Base-by-base conservation (phyloP, 331 rosid species). In the Ulmus americana region DNA sequence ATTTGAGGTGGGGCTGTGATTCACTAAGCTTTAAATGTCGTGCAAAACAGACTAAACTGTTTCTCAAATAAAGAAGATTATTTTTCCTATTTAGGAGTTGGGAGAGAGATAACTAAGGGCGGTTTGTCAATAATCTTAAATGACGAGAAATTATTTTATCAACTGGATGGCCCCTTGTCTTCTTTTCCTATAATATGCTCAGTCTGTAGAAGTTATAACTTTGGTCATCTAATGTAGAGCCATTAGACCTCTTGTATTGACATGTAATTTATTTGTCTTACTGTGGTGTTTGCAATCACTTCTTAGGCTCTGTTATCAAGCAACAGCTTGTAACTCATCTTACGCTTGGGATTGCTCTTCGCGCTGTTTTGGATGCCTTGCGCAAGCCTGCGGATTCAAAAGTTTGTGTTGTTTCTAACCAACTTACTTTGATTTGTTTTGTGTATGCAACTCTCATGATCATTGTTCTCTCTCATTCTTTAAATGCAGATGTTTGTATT, bases 331-430 rank as follows among this genome's bases (percentile, higher is more conserved):
- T 94, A 51, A 87, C 95, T 72, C 99, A 94, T 81, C 84, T 94
- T 42, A 72, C 96, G 4, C 85, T 94, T 18, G 99, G 99, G 80
- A 90, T 90, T 51, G 99, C 99, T 59, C 91, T 94, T 61, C 97
- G 99, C 14, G 79, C 73, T 69, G 99, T 94, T 74, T 84, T 94
- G 73, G 99, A 94, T 82, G 95, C 99, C 56, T 76, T 94, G 75
- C 97, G 99, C 73, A 94, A 90, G 72, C 99, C 99, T 77, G 91
- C 96, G 0, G 99, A 94, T 79, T 94, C 99, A 40, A 90, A 90
- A 83, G 99, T 92, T 64, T 39, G 95, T 84, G 59, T 61, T 15
- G 7, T 70, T 62, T 70, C 45, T 55, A 46, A 6, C 41, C 10
- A 20, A 55, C 55, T 78, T 70, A 69, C 40, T 7, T 13, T 56